Conservation (phyloP, 257 asterid genomes). For the Apocynum venetum region DNA sequence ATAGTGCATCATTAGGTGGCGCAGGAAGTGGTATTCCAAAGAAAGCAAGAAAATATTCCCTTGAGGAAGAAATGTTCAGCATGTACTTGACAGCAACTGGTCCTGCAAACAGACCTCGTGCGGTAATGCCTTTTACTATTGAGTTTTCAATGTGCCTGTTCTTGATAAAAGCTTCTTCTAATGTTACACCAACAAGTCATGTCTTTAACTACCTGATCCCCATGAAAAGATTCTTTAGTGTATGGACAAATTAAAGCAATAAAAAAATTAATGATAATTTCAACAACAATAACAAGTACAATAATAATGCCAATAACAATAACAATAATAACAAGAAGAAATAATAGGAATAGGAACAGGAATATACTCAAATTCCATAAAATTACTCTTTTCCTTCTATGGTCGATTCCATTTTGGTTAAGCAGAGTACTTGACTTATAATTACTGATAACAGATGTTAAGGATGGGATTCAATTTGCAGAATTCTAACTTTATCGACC, state of each 20-base stretch:
- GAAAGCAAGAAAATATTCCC: conserved; percentile 83
- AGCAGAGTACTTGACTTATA: background rate
- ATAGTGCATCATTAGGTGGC: conserved; percentile 13
- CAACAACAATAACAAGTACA: too few species aligned
- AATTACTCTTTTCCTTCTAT: background rate
- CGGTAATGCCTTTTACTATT: conserved; percentile 36
- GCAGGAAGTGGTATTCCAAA: conserved; percentile 54
- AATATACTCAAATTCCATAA: background rate
- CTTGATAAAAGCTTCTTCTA: background rate
- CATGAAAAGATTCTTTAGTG: background rate
- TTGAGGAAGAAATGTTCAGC: conserved; percentile 69
- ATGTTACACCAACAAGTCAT: background rate
- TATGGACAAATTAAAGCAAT: too few species aligned
- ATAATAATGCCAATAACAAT: too few species aligned
- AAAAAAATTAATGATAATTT: too few species aligned
- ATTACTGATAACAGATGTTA: background rate
- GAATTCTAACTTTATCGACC: background rate
- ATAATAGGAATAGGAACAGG: too few species aligned
- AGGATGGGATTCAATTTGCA: background rate
- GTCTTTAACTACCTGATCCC: background rate
- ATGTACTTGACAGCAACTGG: conserved; percentile 29
- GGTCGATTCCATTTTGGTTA: background rate
- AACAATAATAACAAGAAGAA: too few species aligned
- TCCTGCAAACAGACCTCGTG: conserved; percentile 47
- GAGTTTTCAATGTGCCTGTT: background rate